A percentile compares a stretch with the other conserved stretches of the same genome.
These are phyloP conservation scores for Ascocoryne sarcoides DNA, from an alignment of 2,329 filamentous ascomycete species.

Conservation along the genomic window DNA sequence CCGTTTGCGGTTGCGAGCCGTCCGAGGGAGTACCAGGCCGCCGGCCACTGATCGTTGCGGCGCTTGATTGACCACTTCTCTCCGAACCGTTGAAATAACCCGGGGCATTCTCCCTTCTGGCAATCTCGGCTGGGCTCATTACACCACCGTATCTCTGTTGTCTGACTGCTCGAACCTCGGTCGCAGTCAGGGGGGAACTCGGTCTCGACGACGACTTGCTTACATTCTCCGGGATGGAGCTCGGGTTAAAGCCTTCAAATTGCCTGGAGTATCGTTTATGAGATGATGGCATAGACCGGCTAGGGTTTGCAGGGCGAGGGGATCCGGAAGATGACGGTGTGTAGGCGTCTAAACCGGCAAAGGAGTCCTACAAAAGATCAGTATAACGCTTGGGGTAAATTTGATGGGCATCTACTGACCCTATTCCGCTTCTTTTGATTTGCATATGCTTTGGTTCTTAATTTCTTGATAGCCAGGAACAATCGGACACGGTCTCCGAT, in stretches of 20 bases:
- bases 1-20: constrained; percentile 41
- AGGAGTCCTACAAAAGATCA: constrained; percentile 57
- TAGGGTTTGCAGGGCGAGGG: constrained; percentile 51
- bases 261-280: constrained; percentile 59
- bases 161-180: constrained; percentile 22
- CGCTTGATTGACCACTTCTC: constrained; percentile 39
- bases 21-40: constrained; percentile 56
- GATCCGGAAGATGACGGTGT: constrained; percentile 57
- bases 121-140: constrained; percentile 46
- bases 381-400: constrained; percentile 2
- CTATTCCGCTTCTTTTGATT: constrained; percentile 78
- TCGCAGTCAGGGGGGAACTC: constrained; percentile 48
- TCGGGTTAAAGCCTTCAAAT: constrained; percentile 35
- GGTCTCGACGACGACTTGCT: constrained; percentile 57
- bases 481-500: constrained; percentile 92
- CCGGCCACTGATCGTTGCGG: constrained; percentile 44
- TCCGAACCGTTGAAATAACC: constrained; percentile 46
- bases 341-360: constrained; percentile 65
- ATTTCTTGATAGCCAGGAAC: constrained; percentile 75
- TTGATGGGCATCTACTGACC: constrained; percentile 41
- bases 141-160: constrained; percentile 48
- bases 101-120: constrained; percentile 39
- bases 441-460: constrained; percentile 66
- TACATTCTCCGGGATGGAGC: constrained; percentile 29
- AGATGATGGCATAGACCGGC: constrained; percentile 36